These are phyloP conservation scores for Dipteronia dyeriana DNA, from an alignment of 345 rosid genomes.

Conservation along the genomic window DNA sequence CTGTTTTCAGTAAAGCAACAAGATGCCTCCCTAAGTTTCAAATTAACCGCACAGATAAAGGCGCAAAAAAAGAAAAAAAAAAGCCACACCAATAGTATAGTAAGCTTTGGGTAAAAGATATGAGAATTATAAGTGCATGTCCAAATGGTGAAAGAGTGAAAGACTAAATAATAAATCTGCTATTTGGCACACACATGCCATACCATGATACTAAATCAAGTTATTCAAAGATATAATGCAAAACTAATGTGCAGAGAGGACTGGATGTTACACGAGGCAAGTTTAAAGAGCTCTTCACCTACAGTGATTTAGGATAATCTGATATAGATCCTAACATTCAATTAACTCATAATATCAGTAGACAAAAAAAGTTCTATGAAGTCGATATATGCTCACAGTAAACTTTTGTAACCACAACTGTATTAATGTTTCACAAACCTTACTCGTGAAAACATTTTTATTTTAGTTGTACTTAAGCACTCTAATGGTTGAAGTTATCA, in stretches of 20 bases:
- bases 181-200: too few species aligned
- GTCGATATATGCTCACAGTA: background rate
- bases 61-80: too few species aligned
- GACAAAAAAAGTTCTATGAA: background rate
- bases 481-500: background rate
- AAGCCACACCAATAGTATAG: too few species aligned
- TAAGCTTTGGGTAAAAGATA: too few species aligned
- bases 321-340: background rate
- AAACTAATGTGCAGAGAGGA: background rate
- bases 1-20: too few species aligned
- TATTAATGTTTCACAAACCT: background rate
- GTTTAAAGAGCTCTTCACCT: background rate
- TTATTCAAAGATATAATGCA: background rate
- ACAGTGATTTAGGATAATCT: background rate
- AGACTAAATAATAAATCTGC: too few species aligned
- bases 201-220: background rate
- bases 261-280: background rate
- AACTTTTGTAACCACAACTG: constrained; percentile 1
- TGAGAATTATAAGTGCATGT: too few species aligned
- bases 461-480: background rate
- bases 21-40: too few species aligned
- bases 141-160: too few species aligned
- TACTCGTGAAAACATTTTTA: background rate
- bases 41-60: too few species aligned
- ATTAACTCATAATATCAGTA: background rate